phyloP scores from a whole-genome alignment of 2,329 filamentous ascomycete species.

The Ophiognomonia clavigignenti-juglandacearum region DNA sequence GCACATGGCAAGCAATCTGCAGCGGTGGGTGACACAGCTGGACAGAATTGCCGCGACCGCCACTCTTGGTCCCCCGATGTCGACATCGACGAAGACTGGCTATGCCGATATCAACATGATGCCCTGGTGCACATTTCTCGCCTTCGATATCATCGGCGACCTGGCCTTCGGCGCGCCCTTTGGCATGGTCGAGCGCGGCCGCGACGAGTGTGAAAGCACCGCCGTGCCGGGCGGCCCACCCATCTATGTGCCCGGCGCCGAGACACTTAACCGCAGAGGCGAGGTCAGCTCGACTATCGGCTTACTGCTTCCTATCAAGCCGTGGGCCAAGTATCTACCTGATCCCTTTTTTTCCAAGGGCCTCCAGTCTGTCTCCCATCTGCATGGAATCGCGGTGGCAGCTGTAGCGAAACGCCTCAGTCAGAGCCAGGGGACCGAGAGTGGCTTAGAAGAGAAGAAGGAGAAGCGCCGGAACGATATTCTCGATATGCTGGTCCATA shows the following conservation, averaged over 20 bases:
- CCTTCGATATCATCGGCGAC: slow-evolving; percentile 48
- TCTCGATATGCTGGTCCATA: slow-evolving; percentile 77
- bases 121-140: slow-evolving; percentile 69
- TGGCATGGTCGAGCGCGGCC: slow-evolving; percentile 73
- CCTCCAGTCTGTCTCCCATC: slow-evolving; percentile 66
- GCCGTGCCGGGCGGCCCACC: slow-evolving; percentile 48
- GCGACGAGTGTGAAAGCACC: slow-evolving; percentile 67
- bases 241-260: slow-evolving; percentile 70
- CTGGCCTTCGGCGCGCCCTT: slow-evolving; percentile 72
- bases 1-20: slow-evolving; percentile 77
- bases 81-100: slow-evolving; percentile 29
- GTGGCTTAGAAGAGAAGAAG: slow-evolving; percentile 29
- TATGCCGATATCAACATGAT: slow-evolving; percentile 66
- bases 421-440: too few relatives aligned
- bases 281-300: slow-evolving; percentile 81
- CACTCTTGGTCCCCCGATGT: slow-evolving; percentile 34
- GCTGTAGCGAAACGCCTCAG: slow-evolving; percentile 68
- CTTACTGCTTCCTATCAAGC: slow-evolving; percentile 66
- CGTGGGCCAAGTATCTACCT: slow-evolving; percentile 73
- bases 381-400: slow-evolving; percentile 83
- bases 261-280: slow-evolving; percentile 81
- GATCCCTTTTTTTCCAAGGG: slow-evolving; percentile 77
- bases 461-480: slow-evolving; percentile 68
- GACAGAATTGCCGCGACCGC: slow-evolving; percentile 14
- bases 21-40: slow-evolving; percentile 64